phyloP scores from a whole-genome alignment of 495 filamentous ascomycete species.

The Bathelium albidoporum region DNA sequence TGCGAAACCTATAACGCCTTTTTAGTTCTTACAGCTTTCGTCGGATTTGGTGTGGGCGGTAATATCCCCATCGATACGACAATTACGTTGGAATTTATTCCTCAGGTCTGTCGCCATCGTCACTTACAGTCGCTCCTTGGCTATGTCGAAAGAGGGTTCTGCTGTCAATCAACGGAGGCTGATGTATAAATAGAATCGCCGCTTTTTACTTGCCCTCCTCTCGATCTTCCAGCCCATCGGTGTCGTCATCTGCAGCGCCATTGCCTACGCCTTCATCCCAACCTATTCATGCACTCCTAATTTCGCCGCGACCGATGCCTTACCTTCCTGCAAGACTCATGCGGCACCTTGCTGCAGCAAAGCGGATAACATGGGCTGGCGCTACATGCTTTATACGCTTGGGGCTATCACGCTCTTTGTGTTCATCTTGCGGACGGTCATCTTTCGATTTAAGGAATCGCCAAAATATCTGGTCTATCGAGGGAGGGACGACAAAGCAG shows the following conservation, averaged over 20 bases:
- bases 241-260: constrained; percentile 33
- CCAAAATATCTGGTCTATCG: constrained; percentile 38
- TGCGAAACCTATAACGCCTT: constrained; percentile 33
- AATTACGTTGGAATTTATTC: constrained; percentile 40
- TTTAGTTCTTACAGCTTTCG: constrained; percentile 37
- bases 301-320: constrained; percentile 23
- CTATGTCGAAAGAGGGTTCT: too few relatives aligned
- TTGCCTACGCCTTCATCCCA: constrained; percentile 41
- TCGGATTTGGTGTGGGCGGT: constrained; percentile 37
- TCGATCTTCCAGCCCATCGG: constrained; percentile 42
- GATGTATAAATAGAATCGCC: constrained; percentile 25
- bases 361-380: constrained; percentile 44
- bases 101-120: constrained; percentile 21
- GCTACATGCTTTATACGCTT: constrained; percentile 41
- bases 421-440: constrained; percentile 36
- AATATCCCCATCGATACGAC: constrained; percentile 45
- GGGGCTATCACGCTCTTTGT: constrained; percentile 35
- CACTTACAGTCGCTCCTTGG: neutral
- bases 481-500: constrained; percentile 35
- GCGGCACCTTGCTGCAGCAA: constrained; percentile 36
- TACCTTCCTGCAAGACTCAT: constrained; percentile 28
- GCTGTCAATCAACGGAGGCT: neutral
- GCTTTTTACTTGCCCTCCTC: constrained; percentile 37
- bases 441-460: constrained; percentile 38
- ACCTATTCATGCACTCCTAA: constrained; percentile 32